phyloP scores from a whole-genome alignment of 768 basidiomycete species.

The Pholiota molesta region DNA sequence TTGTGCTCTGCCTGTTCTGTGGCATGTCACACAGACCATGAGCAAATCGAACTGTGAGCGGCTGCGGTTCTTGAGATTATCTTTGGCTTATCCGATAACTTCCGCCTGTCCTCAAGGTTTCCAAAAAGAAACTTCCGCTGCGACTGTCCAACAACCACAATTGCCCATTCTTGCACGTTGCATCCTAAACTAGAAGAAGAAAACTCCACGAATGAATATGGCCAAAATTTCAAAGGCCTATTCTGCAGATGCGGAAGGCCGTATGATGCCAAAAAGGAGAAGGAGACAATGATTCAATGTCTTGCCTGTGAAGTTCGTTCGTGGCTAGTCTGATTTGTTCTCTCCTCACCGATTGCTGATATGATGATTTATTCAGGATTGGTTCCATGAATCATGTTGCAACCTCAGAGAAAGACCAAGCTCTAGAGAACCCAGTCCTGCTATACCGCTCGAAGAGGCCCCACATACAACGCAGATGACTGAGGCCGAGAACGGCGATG shows the following conservation, averaged over 20 bases:
- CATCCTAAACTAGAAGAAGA: slow-evolving; percentile 54
- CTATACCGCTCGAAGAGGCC: slow-evolving; percentile 8
- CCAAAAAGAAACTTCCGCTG: slow-evolving; percentile 84
- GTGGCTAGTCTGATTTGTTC: slow-evolving; percentile 9
- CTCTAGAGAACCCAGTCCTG: slow-evolving; percentile 46
- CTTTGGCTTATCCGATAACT: slow-evolving; percentile 16
- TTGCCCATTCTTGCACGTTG: slow-evolving; percentile 66
- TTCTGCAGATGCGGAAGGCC: slow-evolving; percentile 78
- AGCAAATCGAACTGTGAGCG: slow-evolving; percentile 76
- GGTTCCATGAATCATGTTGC: slow-evolving; percentile 91
- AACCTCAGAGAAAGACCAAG: slow-evolving; percentile 71
- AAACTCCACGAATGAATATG: slow-evolving; percentile 67
- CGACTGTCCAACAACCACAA: slow-evolving; percentile 75
- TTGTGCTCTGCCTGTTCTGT: slow-evolving; percentile 85
- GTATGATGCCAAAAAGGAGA: slow-evolving; percentile 75
- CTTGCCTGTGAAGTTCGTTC: slow-evolving; percentile 76
- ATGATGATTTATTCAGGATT: slow-evolving; percentile 55
- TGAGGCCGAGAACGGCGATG: slow-evolving; percentile 36
- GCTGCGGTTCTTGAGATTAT: slow-evolving; percentile 2
- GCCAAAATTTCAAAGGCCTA: slow-evolving; percentile 68
- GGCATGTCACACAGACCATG: slow-evolving; percentile 85
- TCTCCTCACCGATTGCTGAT: neutral
- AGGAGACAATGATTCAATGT: slow-evolving; percentile 90
- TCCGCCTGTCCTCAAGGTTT: slow-evolving; percentile 45
- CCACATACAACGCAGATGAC: neutral